phyloP scores from a whole-genome alignment of 1,284 basidiomycete species.

The Vanrija humicola region DNA sequence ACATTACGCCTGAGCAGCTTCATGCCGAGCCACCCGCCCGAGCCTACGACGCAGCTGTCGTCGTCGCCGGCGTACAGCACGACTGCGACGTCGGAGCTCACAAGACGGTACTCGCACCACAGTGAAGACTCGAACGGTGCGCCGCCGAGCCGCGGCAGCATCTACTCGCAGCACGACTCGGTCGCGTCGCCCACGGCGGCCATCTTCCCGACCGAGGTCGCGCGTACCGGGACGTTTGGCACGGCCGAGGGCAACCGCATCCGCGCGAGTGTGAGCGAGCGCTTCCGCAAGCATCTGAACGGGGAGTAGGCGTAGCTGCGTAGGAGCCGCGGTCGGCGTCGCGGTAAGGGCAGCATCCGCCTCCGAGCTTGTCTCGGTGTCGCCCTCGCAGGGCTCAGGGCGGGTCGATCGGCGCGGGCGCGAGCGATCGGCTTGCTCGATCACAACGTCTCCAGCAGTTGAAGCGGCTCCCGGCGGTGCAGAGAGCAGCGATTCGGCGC shows the following conservation, averaged over 20 bases:
- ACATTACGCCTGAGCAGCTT: slow-evolving; percentile 11
- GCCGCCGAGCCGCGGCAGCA: neutral
- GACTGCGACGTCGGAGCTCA: neutral
- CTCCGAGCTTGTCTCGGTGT: too few species aligned
- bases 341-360: too few species aligned
- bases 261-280: neutral
- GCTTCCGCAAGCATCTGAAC: slow-evolving; percentile 13
- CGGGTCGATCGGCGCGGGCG: too few species aligned
- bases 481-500: too few species aligned
- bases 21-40: slow-evolving; percentile 7
- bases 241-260: slow-evolving; percentile 2
- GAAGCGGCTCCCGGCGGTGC: too few species aligned
- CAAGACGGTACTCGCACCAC: neutral
- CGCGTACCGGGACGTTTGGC: slow-evolving; percentile 17
- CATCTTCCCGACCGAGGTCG: slow-evolving; percentile 3
- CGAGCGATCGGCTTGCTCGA: too few species aligned
- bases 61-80: slow-evolving; percentile 9
- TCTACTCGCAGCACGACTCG: slow-evolving; percentile 4
- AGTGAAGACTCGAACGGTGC: neutral
- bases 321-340: too few species aligned
- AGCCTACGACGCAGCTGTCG: slow-evolving; percentile 14
- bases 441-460: too few species aligned
- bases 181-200: neutral
- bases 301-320: slow-evolving; percentile 1
- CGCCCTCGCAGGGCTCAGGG: too few species aligned